phyloP scores from a whole-genome alignment of 2,329 filamentous ascomycete species.

The Hymenoscyphus infarciens region DNA sequence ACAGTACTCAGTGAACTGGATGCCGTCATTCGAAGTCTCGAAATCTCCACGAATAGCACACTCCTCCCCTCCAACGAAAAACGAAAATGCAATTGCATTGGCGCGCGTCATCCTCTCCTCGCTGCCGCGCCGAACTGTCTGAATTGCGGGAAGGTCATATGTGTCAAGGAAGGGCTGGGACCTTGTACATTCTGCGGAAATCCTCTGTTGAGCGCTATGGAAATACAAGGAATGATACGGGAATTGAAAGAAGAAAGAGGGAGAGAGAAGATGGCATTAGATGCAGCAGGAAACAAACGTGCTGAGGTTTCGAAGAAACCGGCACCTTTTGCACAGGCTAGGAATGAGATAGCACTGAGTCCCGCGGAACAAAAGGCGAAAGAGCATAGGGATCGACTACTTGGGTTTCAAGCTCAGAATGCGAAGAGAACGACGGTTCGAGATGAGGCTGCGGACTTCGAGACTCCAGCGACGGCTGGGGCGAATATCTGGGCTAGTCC shows the following conservation, averaged over 20 bases:
- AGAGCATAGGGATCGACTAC: slow-evolving; percentile 61
- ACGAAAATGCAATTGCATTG: slow-evolving; percentile 82
- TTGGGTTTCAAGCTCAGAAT: slow-evolving; percentile 67
- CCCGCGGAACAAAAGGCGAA: slow-evolving; percentile 48
- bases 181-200: slow-evolving; percentile 88
- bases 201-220: slow-evolving; percentile 65
- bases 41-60: slow-evolving; percentile 86
- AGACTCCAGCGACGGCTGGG: slow-evolving; percentile 52
- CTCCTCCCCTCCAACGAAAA: slow-evolving; percentile 55
- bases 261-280: slow-evolving; percentile 77
- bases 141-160: slow-evolving; percentile 90
- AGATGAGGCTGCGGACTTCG: slow-evolving; percentile 66
- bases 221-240: slow-evolving; percentile 81
- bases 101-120: slow-evolving; percentile 80
- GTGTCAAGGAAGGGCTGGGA: slow-evolving; percentile 87
- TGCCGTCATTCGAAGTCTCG: slow-evolving; percentile 81
- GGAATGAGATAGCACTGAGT: slow-evolving; percentile 24
- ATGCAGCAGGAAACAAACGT: slow-evolving; percentile 66
- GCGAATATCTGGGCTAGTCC: slow-evolving; percentile 65
- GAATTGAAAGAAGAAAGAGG: slow-evolving; percentile 83
- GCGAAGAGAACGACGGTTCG: slow-evolving; percentile 65
- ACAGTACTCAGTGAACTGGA: slow-evolving; percentile 68
- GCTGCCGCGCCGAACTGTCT: slow-evolving; percentile 91
- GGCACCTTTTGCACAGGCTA: slow-evolving; percentile 54
- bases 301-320: slow-evolving; percentile 62